A percentile compares a stretch with the other conserved stretches of the same genome.
phyloP scores from a whole-genome alignment of 208 protist genomes.

The Leishmania mexicana region DNA sequence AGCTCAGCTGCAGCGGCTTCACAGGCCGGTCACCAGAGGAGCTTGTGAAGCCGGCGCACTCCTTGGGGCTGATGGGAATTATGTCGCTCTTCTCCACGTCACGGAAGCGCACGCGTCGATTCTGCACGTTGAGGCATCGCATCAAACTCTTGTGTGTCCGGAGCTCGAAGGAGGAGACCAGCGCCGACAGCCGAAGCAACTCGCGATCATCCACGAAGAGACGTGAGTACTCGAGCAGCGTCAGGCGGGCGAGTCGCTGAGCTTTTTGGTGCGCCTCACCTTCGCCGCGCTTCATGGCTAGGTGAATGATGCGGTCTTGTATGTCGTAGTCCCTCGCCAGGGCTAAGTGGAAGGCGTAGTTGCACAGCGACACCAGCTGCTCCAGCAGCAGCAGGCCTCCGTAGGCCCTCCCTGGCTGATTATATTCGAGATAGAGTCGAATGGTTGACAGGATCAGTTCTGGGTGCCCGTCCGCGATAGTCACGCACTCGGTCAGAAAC shows the following conservation, averaged over 20 bases:
- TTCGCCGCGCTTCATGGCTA: conserved; percentile 57
- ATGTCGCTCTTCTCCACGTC: conserved; percentile 63
- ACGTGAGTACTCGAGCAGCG: conserved; percentile 85
- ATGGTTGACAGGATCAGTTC: conserved; percentile 53
- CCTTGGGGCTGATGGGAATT: conserved; percentile 65
- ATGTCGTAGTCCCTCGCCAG: conserved; percentile 54
- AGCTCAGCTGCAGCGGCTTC: conserved; percentile 30
- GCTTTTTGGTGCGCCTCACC: conserved; percentile 50
- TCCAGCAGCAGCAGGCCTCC: conserved; percentile 71
- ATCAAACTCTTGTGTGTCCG: conserved; percentile 70
- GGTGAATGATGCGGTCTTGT: conserved; percentile 66
- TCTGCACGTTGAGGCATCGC: conserved; percentile 82
- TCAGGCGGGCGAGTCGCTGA: conserved; percentile 72
- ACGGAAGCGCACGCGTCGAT: conserved; percentile 56
- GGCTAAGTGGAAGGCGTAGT: conserved; percentile 73
- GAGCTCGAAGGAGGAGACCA: conserved; percentile 64
- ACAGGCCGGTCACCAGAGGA: conserved; percentile 4
- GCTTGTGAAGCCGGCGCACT: conserved; percentile 32
- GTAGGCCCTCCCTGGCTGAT: conserved; percentile 39
- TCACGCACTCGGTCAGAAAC: conserved; percentile 47
- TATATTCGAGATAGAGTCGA: conserved; percentile 35
- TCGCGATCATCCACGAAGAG: conserved; percentile 80
- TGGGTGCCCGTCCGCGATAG: conserved; percentile 59
- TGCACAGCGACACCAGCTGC: conserved; percentile 73
- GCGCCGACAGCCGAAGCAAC: conserved; percentile 50